These are phyloP conservation scores for Nothopassalora personata DNA, from an alignment of 2,329 filamentous ascomycete genomes.

Conservation along the genomic window DNA sequence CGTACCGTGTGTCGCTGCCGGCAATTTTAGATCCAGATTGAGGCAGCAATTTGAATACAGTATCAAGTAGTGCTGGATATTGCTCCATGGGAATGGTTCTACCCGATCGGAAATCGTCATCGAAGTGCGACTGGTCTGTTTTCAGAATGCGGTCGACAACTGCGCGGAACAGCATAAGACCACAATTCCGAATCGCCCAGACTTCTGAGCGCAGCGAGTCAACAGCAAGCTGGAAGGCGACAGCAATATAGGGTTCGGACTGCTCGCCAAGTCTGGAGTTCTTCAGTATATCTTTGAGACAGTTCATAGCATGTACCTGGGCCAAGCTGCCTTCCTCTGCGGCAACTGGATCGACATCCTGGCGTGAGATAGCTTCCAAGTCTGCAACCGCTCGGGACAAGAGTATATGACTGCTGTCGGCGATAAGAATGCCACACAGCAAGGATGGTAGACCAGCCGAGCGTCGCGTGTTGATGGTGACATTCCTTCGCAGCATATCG, in stretches of 20 bases:
- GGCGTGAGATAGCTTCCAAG: slow-evolving; percentile 54
- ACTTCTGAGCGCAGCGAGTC: slow-evolving; percentile 72
- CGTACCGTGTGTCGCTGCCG: slow-evolving; percentile 32
- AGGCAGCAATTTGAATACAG: slow-evolving; percentile 58
- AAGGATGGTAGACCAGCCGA: slow-evolving; percentile 89
- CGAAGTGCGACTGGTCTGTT: slow-evolving; percentile 59
- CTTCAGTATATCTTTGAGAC: slow-evolving; percentile 84
- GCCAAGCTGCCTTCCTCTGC: slow-evolving; percentile 58
- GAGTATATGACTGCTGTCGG: slow-evolving; percentile 51
- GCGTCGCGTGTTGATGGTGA: slow-evolving; percentile 73
- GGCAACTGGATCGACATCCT: slow-evolving; percentile 18
- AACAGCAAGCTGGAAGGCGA: slow-evolving; percentile 73
- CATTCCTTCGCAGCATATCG: slow-evolving; percentile 50
- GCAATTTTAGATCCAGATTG: slow-evolving; percentile 2
- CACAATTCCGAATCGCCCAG: slow-evolving; percentile 94
- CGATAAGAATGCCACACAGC: slow-evolving; percentile 72
- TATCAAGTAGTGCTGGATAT: slow-evolving; percentile 59
- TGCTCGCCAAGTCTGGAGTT: slow-evolving; percentile 68
- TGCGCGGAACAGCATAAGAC: slow-evolving; percentile 79
- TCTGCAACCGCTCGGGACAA: slow-evolving; percentile 61
- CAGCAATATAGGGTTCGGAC: slow-evolving; percentile 68
- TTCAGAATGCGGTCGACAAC: slow-evolving; percentile 75
- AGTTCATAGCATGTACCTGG: slow-evolving; percentile 94
- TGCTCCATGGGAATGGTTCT: slow-evolving; percentile 64
- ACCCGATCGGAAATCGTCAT: slow-evolving; percentile 46